Evolutionary conservation across 2,329 filamentous ascomycete species (phyloP), one percentile per base, ranked within the genome.

Genomic region (Epicoccum sorghinum): DNA sequence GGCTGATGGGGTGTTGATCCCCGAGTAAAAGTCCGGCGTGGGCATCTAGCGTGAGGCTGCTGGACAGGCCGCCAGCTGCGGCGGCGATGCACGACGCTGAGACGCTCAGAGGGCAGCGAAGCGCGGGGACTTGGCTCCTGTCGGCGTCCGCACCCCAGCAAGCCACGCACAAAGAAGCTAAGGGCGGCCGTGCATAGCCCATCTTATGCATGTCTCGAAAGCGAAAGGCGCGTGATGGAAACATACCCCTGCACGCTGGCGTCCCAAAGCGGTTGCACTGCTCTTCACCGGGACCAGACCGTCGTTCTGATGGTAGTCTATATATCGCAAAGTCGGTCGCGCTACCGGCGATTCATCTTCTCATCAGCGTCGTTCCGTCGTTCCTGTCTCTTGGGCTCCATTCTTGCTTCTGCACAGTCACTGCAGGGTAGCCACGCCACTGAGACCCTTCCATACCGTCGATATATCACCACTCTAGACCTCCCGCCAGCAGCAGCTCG

Each of bases 151-250:
- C 12, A 37, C 30, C 46, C 52, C 32, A 39, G 47, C 32, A 50
- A 55, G 46, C 52, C 52, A 55, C 52, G 45, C 7, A 30, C 41
- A 51, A 37, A 51, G 25, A n/a, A 30, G 37, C 36, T 42, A 46
- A 50, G 46, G 46, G 46, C 42, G 47, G 36, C 41, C 41, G 41
- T 41, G 36, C 52, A 55, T 55, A 55, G 52, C 52, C 46, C 52
- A 38, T 33, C 32, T 42, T 33, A 47, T 47, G 42, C 47, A 56
- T 36, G 53, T 52, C 53, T 56, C 53, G 13, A 53, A 53, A 57
- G 48, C 49, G 44, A 57, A 52, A 51, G 47, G 53, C 53, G 53
- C 53, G 53, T 56, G 47, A 52, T 47, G 53, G 53, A 56, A 55
- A 55, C 52, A 51, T 47, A 47, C 48, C 54, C 54, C 54, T 52